phyloP scores from a whole-genome alignment of 148 eudicot genomes.

The Fagopyrum tataricum region DNA sequence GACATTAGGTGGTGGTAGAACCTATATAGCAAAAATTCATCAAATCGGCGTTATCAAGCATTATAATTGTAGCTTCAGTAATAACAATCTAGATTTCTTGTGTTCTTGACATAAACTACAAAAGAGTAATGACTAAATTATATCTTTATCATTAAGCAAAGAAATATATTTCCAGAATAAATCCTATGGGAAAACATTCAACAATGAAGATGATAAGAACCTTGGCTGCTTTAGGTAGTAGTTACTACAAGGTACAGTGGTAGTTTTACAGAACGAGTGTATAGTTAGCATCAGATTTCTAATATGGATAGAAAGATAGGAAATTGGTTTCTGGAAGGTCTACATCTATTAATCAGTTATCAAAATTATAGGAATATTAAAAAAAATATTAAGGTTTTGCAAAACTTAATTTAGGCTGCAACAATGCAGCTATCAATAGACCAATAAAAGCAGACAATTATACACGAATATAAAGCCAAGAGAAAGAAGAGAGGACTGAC shows the following conservation, averaged over 20 bases:
- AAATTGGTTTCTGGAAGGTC: not conserved
- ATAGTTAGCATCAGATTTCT: not conserved
- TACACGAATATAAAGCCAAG: not conserved
- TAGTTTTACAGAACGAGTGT: not conserved
- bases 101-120: too few species aligned
- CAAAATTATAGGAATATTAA: not conserved
- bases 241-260: not conserved
- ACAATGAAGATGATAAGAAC: not conserved
- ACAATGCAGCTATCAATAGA: not conserved
- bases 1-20: constrained; percentile 96
- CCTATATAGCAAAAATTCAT: constrained; percentile 36
- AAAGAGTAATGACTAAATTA: too few species aligned
- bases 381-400: not conserved
- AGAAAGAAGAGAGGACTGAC: constrained; percentile 33
- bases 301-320: not conserved
- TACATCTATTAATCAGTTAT: not conserved
- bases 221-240: not conserved
- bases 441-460: not conserved
- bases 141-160: too few species aligned
- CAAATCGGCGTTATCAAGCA: not conserved
- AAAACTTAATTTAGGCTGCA: not conserved
- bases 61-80: too few species aligned
- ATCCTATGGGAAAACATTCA: not conserved
- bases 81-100: too few species aligned
- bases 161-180: not conserved